A percentile compares a stretch with the other conserved stretches of the same genome.
phyloP scores from a whole-genome alignment of 352 stramenopile genomes.

The Globisporangium barbulae region DNA sequence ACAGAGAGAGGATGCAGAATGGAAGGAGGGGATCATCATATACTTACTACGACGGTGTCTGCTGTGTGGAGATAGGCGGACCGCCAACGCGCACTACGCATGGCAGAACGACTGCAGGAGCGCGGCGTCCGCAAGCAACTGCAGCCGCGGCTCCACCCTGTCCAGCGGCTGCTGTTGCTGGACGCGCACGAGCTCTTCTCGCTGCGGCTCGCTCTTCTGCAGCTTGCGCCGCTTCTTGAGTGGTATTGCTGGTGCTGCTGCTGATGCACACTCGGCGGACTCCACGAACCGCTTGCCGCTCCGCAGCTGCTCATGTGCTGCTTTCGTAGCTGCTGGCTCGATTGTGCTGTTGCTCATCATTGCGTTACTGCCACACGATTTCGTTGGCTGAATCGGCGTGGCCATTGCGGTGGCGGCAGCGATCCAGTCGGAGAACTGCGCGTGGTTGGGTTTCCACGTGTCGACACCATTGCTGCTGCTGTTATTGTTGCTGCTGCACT shows the following conservation, averaged over 20 bases:
- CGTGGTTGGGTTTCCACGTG: background rate
- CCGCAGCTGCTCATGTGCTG: conserved; percentile 27
- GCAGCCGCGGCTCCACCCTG: conserved; percentile 38
- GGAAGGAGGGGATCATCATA: conserved; percentile 4
- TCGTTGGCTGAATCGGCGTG: background rate
- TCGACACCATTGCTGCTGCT: background rate
- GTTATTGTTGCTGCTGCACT: background rate
- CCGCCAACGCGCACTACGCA: conserved; percentile 11
- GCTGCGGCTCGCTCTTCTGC: conserved; percentile 8
- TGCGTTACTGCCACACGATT: background rate
- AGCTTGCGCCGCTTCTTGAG: conserved; percentile 14
- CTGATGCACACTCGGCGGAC: background rate
- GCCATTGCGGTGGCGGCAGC: background rate
- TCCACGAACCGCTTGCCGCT: conserved; percentile 39
- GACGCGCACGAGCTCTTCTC: conserved; percentile 9
- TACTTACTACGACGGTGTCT: conserved; percentile 4
- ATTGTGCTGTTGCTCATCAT: conserved; percentile 31
- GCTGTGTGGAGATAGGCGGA: background rate
- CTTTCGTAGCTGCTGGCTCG: conserved; percentile 45
- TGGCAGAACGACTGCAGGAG: conserved; percentile 65
- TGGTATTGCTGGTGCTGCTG: background rate
- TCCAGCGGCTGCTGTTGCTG: conserved; percentile 4
- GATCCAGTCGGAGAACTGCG: conserved; percentile 5
- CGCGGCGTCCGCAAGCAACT: conserved; percentile 71
- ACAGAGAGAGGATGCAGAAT: background rate